Evolutionary conservation across 2,329 filamentous ascomycete genomes (phyloP).

Genomic region (Amauroascus niger): DNA sequence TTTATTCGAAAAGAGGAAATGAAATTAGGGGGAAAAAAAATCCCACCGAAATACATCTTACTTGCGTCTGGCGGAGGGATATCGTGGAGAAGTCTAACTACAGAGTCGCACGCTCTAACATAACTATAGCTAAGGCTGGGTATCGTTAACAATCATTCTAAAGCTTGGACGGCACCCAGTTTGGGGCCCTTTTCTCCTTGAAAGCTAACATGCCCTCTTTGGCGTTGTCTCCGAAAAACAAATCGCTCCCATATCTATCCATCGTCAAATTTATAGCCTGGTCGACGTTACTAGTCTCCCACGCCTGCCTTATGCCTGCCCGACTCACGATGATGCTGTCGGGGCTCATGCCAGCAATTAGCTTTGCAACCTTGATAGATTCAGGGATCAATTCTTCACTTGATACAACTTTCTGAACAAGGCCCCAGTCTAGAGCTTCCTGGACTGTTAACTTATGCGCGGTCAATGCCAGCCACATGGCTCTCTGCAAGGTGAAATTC

Average conservation of each 20-base stretch:
- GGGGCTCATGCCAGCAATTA: slow-evolving; percentile 56
- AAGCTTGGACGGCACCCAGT: slow-evolving; percentile 66
- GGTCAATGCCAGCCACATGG: slow-evolving; percentile 60
- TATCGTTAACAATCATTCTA: slow-evolving; percentile 18
- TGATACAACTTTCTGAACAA: slow-evolving; percentile 55
- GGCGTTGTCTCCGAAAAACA: slow-evolving; percentile 73
- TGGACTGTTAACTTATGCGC: slow-evolving; percentile 50
- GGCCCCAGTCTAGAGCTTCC: slow-evolving; percentile 53
- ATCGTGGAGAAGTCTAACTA: neutral
- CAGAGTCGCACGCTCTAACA: neutral
- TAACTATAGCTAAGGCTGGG: neutral
- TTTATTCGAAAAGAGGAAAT: too few species aligned
- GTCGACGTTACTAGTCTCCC: slow-evolving; percentile 56
- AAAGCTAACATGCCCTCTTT: slow-evolving; percentile 86
- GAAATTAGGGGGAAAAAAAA: too few species aligned
- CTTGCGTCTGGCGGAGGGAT: too few species aligned
- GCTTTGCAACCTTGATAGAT: slow-evolving; percentile 51
- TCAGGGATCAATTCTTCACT: slow-evolving; percentile 62
- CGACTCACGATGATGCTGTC: slow-evolving; percentile 62
- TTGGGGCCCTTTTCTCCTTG: slow-evolving; percentile 73
- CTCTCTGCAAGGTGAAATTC: slow-evolving; percentile 56
- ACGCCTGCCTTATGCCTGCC: slow-evolving; percentile 58
- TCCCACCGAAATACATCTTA: too few species aligned
- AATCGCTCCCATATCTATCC: slow-evolving; percentile 67
- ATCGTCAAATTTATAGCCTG: slow-evolving; percentile 68